Conservation (phyloP, 768 basidiomycete genomes). For the Ramaria sp. region DNA sequence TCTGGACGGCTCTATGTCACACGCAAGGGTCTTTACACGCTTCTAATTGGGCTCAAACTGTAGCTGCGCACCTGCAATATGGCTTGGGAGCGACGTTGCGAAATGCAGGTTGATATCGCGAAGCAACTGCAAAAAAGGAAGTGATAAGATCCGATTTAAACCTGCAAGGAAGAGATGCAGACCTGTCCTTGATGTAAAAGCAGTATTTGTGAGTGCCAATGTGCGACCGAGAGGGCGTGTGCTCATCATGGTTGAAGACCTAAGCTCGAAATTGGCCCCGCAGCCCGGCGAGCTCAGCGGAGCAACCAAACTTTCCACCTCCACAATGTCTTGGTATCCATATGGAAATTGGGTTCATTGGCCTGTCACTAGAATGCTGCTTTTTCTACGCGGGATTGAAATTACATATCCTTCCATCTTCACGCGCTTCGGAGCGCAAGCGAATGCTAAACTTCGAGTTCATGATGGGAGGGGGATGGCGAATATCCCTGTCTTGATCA, state of each 20-base stretch:
- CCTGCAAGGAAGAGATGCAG: neutral
- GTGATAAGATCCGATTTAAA: neutral
- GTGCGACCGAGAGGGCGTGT: conserved; percentile 47
- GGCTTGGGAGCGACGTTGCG: conserved; percentile 25
- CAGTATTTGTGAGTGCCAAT: conserved; percentile 40
- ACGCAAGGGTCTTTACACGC: neutral
- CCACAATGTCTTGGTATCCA: no score
- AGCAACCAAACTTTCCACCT: no score
- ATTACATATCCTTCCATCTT: no score
- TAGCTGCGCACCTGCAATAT: neutral
- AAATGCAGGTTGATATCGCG: conserved; percentile 27
- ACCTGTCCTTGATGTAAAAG: conserved; percentile 26
- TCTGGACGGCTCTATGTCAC: conserved; percentile 41
- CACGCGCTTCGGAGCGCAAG: no score
- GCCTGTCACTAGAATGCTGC: no score
- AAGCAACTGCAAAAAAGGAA: conserved; percentile 20
- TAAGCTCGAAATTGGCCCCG: neutral
- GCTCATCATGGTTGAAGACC: conserved; percentile 19
- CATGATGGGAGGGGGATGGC: no score
- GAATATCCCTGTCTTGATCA: no score
- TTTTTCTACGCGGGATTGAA: no score
- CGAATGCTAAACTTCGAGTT: no score
- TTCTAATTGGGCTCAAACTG: neutral
- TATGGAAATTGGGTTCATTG: no score
- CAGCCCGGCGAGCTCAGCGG: neutral